Evolutionary conservation across 805 yeast genomes (phyloP).

Genomic region (Jamesozyma rosinii): DNA sequence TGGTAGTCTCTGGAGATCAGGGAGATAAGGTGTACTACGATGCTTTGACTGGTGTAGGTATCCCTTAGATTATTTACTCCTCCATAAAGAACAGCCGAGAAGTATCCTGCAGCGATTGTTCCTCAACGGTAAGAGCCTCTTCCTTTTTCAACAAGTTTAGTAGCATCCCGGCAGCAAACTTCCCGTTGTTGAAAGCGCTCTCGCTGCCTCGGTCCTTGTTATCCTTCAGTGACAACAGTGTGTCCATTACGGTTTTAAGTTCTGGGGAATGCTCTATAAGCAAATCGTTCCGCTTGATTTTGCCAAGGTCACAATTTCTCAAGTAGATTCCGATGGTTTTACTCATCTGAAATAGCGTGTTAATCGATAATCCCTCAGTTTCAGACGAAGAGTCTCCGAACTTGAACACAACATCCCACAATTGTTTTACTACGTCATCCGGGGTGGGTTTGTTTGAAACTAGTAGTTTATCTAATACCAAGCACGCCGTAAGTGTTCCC

Average conservation of each 20-base stretch:
- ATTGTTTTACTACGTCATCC: slow-evolving; percentile 3
- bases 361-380: slow-evolving; percentile 10
- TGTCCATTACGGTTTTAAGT: slow-evolving; percentile 12
- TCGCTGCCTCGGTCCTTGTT: slow-evolving; percentile 19
- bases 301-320: slow-evolving; percentile 7
- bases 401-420: slow-evolving; percentile 21
- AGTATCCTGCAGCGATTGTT: slow-evolving; percentile 6
- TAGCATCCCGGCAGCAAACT: slow-evolving; percentile 25
- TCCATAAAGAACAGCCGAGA: slow-evolving; percentile 9
- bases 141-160: slow-evolving; percentile 8
- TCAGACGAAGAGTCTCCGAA: slow-evolving; percentile 9
- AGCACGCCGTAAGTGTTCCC: slow-evolving; percentile 19
- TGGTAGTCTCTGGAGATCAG: too few species aligned
- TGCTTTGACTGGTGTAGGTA: too few species aligned
- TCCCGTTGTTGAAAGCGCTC: slow-evolving; percentile 25
- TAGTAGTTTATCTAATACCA: slow-evolving; percentile 24
- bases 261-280: slow-evolving; percentile 8
- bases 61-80: too few species aligned
- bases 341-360: slow-evolving; percentile 22
- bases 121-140: slow-evolving; percentile 8
- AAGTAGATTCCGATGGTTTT: slow-evolving; percentile 27
- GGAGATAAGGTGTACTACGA: too few species aligned
- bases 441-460: slow-evolving; percentile 8
- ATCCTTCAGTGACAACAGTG: slow-evolving; percentile 9
- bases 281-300: slow-evolving; percentile 5